Evolutionary conservation across 768 basidiomycete species (phyloP), one percentile per base, ranked within the genome.

Genomic region (Termitomyces heimii): DNA sequence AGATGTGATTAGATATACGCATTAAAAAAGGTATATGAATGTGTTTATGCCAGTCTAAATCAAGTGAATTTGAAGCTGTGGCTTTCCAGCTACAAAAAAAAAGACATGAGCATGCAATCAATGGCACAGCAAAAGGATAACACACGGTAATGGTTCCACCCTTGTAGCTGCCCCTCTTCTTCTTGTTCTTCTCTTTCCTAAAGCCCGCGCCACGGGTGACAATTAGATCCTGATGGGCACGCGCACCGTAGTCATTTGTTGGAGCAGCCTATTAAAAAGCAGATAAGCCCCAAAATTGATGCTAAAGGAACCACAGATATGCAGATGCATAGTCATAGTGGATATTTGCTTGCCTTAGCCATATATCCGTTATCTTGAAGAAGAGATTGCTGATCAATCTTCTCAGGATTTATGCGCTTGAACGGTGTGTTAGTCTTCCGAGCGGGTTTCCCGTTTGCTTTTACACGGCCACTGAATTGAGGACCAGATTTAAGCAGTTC

Each of bases 141-240:
- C 58, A 71, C 82, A 95, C 93, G 48, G 94, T 96, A 59, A 99
- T 99, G 67, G 95, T 92, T 40, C 96, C 96, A 13, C 96, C 94
- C 45, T 83, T 82, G 72, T 98, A 98, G 59, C 88, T 93, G 3
- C 94, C 96, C 64, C 90, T 78, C 75, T 99, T 99, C 76, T 98
- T 98, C 83, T 98, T 99, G 76, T 97, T 98, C 75, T 99, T 99
- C 79, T 97, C 96, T 73, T 98, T 99, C 54, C 94, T 82, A 78
- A 99, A 99, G 2, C 93, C 93, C 48, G 91, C 88, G 3, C 96
- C 96, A 1, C 94, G 83, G 3, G 96, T 98, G 28, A 94, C 90
- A 60, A 96, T 88, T 60, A 99, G 75, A 71, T 98, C 97, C 39
- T 81, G 78, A 62, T 86, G 85, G 0, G 96, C 96, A 54, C 79